Evolutionary conservation across 352 stramenopile genomes (phyloP).

Genomic region (Globisporangium camurandrum): DNA sequence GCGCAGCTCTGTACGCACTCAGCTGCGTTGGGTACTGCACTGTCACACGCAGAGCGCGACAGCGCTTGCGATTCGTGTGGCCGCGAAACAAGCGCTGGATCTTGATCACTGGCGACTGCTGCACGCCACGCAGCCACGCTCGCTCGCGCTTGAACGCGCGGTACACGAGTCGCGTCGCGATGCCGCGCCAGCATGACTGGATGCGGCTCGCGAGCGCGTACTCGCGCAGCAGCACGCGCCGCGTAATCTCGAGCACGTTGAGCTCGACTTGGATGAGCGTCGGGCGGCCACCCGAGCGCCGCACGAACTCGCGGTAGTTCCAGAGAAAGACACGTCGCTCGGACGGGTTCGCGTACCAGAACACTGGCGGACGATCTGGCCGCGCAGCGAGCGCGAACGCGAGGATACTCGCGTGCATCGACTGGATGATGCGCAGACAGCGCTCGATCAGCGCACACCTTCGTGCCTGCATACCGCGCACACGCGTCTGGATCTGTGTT

Average conservation of each 20-base stretch:
- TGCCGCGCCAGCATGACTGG: conserved; percentile 48
- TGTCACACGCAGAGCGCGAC: conserved; percentile 27
- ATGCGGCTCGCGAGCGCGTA: conserved; percentile 63
- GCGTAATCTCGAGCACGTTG: conserved; percentile 65
- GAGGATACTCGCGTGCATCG: conserved; percentile 48
- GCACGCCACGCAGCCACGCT: conserved; percentile 49
- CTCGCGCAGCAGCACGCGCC: conserved; percentile 55
- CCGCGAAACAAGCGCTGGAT: conserved; percentile 62
- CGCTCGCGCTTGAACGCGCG: conserved; percentile 57
- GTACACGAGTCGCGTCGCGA: conserved; percentile 56
- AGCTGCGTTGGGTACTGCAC: conserved; percentile 35
- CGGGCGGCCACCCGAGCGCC: conserved; percentile 42
- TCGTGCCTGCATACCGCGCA: conserved; percentile 55
- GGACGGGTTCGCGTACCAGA: conserved; percentile 65
- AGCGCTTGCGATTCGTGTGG: conserved; percentile 27
- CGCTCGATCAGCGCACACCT: conserved; percentile 52
- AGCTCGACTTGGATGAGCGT: conserved; percentile 64
- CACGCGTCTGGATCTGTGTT: conserved; percentile 46
- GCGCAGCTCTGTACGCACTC: conserved; percentile 29
- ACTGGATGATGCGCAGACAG: conserved; percentile 49
- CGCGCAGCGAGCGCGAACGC: conserved; percentile 22
- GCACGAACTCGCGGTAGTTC: conserved; percentile 77
- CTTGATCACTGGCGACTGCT: conserved; percentile 57
- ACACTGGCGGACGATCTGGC: conserved; percentile 41
- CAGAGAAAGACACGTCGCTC: conserved; percentile 59